phyloP scores from a whole-genome alignment of 2,329 filamentous ascomycete species.

The Microsporum audouinii region DNA sequence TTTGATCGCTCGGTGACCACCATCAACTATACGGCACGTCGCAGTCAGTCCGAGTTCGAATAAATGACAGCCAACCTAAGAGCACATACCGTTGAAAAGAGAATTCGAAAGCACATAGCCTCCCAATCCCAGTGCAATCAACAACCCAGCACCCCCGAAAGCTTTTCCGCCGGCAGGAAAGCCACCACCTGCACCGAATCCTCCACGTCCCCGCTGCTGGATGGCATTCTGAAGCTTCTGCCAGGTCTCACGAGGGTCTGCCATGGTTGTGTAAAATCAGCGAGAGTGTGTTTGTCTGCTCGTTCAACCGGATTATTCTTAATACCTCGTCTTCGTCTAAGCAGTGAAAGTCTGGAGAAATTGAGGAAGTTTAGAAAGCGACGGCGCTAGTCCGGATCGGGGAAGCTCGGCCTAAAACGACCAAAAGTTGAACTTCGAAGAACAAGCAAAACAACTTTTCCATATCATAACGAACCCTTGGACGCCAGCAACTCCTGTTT shows the following conservation, averaged over 20 bases:
- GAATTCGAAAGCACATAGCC: slow-evolving; percentile 42
- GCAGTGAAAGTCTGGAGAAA: slow-evolving; percentile 13
- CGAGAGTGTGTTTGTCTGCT: background rate
- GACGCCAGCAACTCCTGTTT: background rate
- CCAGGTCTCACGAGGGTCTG: slow-evolving; percentile 55
- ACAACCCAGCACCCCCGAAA: slow-evolving; percentile 43
- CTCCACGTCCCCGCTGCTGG: slow-evolving; percentile 42
- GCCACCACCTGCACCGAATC: slow-evolving; percentile 33
- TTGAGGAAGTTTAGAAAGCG: background rate
- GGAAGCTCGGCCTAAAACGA: background rate
- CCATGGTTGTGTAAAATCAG: slow-evolving; percentile 5
- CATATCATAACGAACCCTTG: background rate
- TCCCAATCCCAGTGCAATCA: slow-evolving; percentile 42
- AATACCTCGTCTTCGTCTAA: background rate
- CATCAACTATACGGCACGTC: slow-evolving; percentile 54
- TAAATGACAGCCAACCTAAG: slow-evolving; percentile 3
- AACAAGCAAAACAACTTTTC: background rate
- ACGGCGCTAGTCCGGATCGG: slow-evolving; percentile 10
- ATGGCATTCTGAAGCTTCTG: slow-evolving; percentile 53
- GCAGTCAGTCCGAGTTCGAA: slow-evolving; percentile 10
- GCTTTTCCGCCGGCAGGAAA: slow-evolving; percentile 45
- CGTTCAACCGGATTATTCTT: background rate
- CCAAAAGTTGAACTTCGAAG: background rate
- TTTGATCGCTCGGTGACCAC: slow-evolving; percentile 98
- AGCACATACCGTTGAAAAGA: slow-evolving; percentile 52